Conservation (phyloP, 2,329 filamentous ascomycete genomes). For the Penicillium sp. region DNA sequence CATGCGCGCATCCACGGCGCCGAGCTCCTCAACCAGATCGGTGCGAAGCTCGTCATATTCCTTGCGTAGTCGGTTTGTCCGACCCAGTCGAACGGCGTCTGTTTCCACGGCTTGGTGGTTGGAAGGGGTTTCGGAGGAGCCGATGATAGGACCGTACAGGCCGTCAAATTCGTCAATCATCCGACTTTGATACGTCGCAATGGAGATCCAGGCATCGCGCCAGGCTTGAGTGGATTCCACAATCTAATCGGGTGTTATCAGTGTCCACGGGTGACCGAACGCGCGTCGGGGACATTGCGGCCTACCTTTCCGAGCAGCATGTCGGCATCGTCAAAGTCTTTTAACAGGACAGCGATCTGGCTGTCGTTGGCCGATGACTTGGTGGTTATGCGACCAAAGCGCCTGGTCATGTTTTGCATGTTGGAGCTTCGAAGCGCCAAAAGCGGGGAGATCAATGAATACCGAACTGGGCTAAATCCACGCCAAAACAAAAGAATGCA, state of each 20-base stretch:
- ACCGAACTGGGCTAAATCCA: neutral
- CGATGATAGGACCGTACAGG: constrained; percentile 75
- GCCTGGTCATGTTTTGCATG: constrained; percentile 63
- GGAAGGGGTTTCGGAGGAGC: constrained; percentile 60
- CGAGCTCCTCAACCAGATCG: constrained; percentile 71
- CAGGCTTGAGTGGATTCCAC: constrained; percentile 74
- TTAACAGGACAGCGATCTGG: constrained; percentile 71
- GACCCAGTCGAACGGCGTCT: constrained; percentile 62
- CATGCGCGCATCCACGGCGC: constrained; percentile 68
- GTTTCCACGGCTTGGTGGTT: constrained; percentile 61
- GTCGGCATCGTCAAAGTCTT: constrained; percentile 80
- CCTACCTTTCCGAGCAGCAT: constrained; percentile 70
- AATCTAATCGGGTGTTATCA: constrained; percentile 53
- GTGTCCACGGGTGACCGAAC: neutral
- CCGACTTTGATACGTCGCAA: constrained; percentile 68
- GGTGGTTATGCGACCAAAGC: constrained; percentile 68
- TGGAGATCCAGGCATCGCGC: constrained; percentile 75
- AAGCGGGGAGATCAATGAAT: neutral
- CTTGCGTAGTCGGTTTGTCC: constrained; percentile 65
- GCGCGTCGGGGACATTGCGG: constrained; percentile 13
- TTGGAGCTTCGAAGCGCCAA: constrained; percentile 10
- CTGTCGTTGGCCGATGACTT: constrained; percentile 73
- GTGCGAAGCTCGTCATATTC: constrained; percentile 70
- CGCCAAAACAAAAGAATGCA: too few species aligned
- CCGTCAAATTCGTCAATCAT: constrained; percentile 68